phyloP scores from a whole-genome alignment of 2,329 filamentous ascomycete species.

The Colletotrichum endophyticum region DNA sequence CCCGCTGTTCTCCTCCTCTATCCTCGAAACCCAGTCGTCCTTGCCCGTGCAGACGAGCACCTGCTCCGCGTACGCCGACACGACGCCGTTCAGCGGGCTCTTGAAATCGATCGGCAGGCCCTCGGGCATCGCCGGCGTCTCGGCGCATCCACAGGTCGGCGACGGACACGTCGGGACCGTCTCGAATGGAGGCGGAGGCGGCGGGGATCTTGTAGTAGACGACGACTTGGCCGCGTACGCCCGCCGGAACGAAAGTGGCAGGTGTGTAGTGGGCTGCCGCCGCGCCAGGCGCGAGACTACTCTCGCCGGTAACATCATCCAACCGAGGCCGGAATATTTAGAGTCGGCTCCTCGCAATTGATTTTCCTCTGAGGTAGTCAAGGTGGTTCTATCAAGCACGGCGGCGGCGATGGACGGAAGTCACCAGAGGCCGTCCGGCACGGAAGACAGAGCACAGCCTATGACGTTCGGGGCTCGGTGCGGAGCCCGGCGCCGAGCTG shows the following conservation, averaged over 20 bases:
- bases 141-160: slow-evolving; percentile 77
- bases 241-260: background rate
- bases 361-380: background rate
- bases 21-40: slow-evolving; percentile 80
- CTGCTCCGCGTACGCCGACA: slow-evolving; percentile 81
- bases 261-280: background rate
- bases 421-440: background rate
- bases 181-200: slow-evolving; percentile 36
- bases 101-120: slow-evolving; percentile 77
- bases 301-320: background rate
- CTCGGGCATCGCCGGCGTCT: slow-evolving; percentile 66
- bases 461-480: background rate
- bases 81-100: slow-evolving; percentile 74
- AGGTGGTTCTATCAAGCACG: background rate
- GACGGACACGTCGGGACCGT: slow-evolving; percentile 69
- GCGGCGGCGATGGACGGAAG: background rate
- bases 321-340: background rate
- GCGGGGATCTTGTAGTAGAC: background rate
- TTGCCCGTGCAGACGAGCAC: slow-evolving; percentile 83
- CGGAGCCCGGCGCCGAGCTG: slow-evolving; percentile 5
- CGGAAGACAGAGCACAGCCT: background rate
- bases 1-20: slow-evolving; percentile 78
- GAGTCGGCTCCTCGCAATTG: background rate
- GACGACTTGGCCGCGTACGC: background rate
- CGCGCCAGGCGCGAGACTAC: background rate